Base-by-base conservation (phyloP, 2,329 filamentous ascomycete species). In the Cladosporium sphaerospermum region DNA sequence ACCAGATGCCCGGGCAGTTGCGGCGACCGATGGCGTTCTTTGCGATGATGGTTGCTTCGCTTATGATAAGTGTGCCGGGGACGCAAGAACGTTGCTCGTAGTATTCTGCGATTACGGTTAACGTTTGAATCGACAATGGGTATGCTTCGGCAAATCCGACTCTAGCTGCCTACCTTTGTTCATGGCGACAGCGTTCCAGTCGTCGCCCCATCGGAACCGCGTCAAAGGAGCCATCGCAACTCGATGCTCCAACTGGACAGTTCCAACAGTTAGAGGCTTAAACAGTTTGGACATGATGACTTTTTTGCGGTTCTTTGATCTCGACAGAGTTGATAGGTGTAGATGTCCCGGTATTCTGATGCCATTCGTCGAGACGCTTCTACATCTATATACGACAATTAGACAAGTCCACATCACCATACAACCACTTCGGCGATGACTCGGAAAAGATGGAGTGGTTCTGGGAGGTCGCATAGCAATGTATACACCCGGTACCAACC, bases 181-280 rank as follows among this genome's bases (percentile, higher is more conserved):
- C 48, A 44, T 47, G 3, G 28, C 48, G 18, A 16, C 28, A 13
- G 48, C 16, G 9, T 43, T 23, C 48, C 48, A 56, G 52, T 78
- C 68, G 52, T 80, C 71, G 45, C 67, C 63, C 43, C 71, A 71
- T 44, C 73, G 67, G 64, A 72, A 72, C 40, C 73, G 69, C n/a
- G 80, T 82, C 52, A 85, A 67, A 2, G 81, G 80, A 0, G 80
- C 76, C 71, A 84, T 75, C 39, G 73, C 75, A 36, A 84, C 61
- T 40, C 77, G 75, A 58, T 75, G 71, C 36, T 67, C 62, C 31
- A 79, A 70, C 11, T 66, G 59, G 56, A 69, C 57, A 18, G 61
- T 57, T 23, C 76, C 76, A 14, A 78, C 61, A 13, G 63, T 58
- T 31, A 78, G 56, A 16, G 75, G 73, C 50, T 68, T 53, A 56